Evolutionary conservation across 441 rosid species (phyloP).

Genomic region (Gossypium laxum): DNA sequence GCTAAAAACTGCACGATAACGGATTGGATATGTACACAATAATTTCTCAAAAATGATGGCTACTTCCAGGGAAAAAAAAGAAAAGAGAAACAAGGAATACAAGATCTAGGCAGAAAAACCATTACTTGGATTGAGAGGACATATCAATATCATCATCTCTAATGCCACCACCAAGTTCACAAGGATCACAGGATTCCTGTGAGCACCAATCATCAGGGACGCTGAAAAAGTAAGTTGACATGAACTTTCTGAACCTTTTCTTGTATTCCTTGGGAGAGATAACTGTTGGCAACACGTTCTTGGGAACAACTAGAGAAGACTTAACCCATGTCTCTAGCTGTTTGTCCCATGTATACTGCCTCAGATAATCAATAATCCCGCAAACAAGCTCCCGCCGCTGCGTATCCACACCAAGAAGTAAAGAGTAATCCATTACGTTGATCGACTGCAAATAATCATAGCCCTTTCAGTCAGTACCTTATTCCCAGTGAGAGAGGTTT

Average conservation of each 20-base stretch:
- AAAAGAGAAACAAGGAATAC: not conserved
- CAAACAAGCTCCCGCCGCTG: slow-evolving; percentile 68
- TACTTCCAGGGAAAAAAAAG: not conserved
- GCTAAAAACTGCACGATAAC: slow-evolving; percentile 51
- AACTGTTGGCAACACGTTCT: slow-evolving; percentile 69
- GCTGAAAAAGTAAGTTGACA: slow-evolving; percentile 68
- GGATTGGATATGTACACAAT: slow-evolving; percentile 36
- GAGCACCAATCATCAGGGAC: slow-evolving; percentile 89
- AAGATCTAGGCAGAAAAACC: slow-evolving; percentile 8
- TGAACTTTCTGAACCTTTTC: slow-evolving; percentile 82
- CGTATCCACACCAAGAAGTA: slow-evolving; percentile 77
- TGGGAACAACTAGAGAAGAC: slow-evolving; percentile 74
- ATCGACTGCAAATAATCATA: slow-evolving; percentile 42
- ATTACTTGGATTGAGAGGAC: slow-evolving; percentile 16
- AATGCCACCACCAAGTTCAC: slow-evolving; percentile 38
- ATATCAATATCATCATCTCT: slow-evolving; percentile 8
- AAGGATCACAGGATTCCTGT: slow-evolving; percentile 27
- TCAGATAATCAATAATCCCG: slow-evolving; percentile 88
- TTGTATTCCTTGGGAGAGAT: slow-evolving; percentile 89
- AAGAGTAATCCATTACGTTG: slow-evolving; percentile 95
- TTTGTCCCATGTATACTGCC: slow-evolving; percentile 97
- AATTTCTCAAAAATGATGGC: slow-evolving; percentile 15
- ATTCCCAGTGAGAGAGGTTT: not conserved
- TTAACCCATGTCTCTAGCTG: slow-evolving; percentile 95
- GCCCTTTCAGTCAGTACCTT: not conserved